Conservation (phyloP, 768 basidiomycete species). For the Auriculariales sp. region DNA sequence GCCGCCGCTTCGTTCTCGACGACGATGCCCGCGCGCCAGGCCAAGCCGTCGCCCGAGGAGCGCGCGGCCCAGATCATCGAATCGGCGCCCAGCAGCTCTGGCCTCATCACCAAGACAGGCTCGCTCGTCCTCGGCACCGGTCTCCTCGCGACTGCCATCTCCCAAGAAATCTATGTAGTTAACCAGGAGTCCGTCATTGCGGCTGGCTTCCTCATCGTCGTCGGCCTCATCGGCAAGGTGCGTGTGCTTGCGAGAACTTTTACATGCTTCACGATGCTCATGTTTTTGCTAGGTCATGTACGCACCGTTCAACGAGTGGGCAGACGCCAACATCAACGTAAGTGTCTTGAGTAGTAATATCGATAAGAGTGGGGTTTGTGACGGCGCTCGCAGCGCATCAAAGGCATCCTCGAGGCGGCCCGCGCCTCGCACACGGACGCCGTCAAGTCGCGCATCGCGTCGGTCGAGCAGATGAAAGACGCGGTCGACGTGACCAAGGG, state of each 20-base stretch:
- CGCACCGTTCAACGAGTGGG: constrained; percentile 88
- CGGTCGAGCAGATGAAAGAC: constrained; percentile 90
- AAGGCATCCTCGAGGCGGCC: constrained; percentile 62
- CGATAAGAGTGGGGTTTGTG: background rate
- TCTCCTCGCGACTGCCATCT: constrained; percentile 81
- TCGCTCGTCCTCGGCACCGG: constrained; percentile 84
- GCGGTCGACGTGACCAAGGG: constrained; percentile 82
- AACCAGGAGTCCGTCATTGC: constrained; percentile 92
- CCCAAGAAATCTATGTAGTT: constrained; percentile 92
- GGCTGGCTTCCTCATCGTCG: constrained; percentile 69
- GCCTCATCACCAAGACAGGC: constrained; percentile 89
- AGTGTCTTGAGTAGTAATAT: background rate
- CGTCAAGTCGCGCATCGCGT: constrained; percentile 83
- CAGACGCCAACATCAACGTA: constrained; percentile 64
- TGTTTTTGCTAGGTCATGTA: constrained; percentile 40
- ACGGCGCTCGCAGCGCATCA: constrained; percentile 36
- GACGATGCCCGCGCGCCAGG: constrained; percentile 15
- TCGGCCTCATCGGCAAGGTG: constrained; percentile 72
- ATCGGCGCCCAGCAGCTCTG: constrained; percentile 69
- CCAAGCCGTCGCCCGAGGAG: constrained; percentile 62
- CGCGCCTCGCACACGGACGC: constrained; percentile 84
- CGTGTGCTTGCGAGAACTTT: constrained; percentile 15
- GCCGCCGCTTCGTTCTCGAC: constrained; percentile 37
- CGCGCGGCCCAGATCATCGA: constrained; percentile 85
- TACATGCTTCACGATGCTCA: constrained; percentile 8